Conservation (phyloP, 805 yeast genomes). For the Ogataea thermomethanolica region DNA sequence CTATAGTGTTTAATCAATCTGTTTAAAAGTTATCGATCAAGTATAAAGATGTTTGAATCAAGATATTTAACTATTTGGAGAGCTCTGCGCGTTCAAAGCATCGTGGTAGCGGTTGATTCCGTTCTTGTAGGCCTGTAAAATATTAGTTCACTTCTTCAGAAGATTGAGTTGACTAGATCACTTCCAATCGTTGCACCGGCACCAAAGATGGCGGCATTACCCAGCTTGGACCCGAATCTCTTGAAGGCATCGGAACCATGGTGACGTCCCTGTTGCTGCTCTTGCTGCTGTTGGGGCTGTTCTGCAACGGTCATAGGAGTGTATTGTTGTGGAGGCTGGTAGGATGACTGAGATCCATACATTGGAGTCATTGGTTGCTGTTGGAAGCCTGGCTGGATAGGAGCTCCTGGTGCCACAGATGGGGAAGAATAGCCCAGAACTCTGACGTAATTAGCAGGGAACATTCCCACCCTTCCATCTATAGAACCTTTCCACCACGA, state of each 20-base stretch:
- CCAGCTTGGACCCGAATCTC: constrained; percentile 80
- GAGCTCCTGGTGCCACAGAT: constrained; percentile 18
- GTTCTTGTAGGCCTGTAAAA: too few species aligned
- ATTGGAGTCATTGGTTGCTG: constrained; percentile 23
- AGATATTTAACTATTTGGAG: background rate
- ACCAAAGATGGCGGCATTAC: constrained; percentile 95
- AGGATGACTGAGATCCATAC: constrained; percentile 17
- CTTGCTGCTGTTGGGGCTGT: constrained; percentile 18
- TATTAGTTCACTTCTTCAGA: constrained; percentile 30
- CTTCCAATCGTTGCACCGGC: constrained; percentile 96
- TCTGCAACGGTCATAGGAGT: constrained; percentile 23
- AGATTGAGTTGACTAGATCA: constrained; percentile 75
- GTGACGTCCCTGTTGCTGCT: constrained; percentile 18
- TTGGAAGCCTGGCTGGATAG: constrained; percentile 17
- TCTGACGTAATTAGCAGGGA: constrained; percentile 85
- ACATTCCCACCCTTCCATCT: constrained; percentile 66
- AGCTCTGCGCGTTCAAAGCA: background rate
- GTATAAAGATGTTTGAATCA: background rate
- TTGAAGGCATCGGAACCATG: constrained; percentile 35
- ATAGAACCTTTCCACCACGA: constrained; percentile 91
- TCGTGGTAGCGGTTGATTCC: too few species aligned
- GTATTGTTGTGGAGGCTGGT: constrained; percentile 15
- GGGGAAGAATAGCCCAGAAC: constrained; percentile 22
- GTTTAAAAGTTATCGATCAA: background rate
- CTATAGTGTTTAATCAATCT: background rate